Percentiles rank a stretch among this genome's conserved stretches.
Conservation (phyloP, 2,329 filamentous ascomycete species). For the Ascochyta clinopodiicola region DNA sequence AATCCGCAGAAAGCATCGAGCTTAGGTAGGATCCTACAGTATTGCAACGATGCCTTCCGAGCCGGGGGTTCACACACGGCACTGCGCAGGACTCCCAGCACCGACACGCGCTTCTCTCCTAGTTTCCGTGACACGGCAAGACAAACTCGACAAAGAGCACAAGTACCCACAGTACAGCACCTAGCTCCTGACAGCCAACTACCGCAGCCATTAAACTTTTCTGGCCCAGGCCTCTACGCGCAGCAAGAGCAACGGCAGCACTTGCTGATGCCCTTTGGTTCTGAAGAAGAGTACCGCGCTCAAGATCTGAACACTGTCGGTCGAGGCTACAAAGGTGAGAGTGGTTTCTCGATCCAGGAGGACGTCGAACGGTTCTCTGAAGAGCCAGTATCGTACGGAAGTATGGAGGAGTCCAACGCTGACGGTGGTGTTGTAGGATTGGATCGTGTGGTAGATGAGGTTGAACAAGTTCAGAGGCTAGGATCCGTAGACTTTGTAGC, state of each 20-base stretch:
- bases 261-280: background rate
- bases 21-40: slow-evolving; percentile 31
- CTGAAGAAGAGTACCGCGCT: background rate
- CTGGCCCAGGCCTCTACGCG: slow-evolving; percentile 34
- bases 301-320: background rate
- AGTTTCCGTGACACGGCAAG: background rate
- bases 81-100: slow-evolving; percentile 1
- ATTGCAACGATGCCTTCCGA: slow-evolving; percentile 33
- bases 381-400: background rate
- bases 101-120: background rate
- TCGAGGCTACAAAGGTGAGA: background rate
- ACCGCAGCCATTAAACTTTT: slow-evolving; percentile 18
- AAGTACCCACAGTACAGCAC: slow-evolving; percentile 26
- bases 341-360: background rate
- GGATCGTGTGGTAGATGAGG: slow-evolving; percentile 3
- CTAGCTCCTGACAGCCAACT: slow-evolving; percentile 6
- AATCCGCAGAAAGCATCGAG: slow-evolving; percentile 30
- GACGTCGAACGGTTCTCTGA: background rate
- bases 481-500: slow-evolving; percentile 25
- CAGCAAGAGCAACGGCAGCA: slow-evolving; percentile 32
- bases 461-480: slow-evolving; percentile 3
- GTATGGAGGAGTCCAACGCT: background rate
- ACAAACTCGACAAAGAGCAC: background rate
- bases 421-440: background rate
- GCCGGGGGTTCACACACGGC: slow-evolving; percentile 8